Percentiles rank a stretch among this genome's conserved stretches.
phyloP scores from a whole-genome alignment of 73 alveolate species.

The Tetrahymena borealis region DNA sequence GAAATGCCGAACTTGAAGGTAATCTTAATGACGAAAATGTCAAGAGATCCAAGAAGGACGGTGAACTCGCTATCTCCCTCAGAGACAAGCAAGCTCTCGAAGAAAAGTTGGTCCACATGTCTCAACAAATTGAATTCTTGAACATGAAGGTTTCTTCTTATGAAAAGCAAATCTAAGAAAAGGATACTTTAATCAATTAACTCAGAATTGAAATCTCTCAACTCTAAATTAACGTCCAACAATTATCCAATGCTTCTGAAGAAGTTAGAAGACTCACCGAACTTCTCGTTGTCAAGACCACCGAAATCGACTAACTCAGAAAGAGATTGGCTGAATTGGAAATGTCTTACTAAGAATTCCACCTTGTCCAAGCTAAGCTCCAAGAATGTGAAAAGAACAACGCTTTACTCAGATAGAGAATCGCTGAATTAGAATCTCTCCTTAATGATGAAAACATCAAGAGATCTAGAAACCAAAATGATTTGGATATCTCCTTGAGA shows the following conservation, averaged over 20 bases:
- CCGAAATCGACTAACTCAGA: not conserved
- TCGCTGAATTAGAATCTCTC: not conserved
- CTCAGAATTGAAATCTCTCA: conserved; percentile 3
- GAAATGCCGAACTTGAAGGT: not conserved
- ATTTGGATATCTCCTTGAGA: not conserved
- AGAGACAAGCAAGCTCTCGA: conserved; percentile 2
- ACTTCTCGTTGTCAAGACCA: not conserved
- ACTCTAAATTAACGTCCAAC: not conserved
- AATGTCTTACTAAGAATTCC: not conserved
- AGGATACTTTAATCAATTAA: not conserved
- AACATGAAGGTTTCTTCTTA: not conserved
- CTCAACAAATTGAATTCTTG: not conserved
- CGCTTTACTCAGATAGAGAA: not conserved
- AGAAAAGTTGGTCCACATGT: not conserved
- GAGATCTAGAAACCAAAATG: not conserved
- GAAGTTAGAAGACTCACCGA: not conserved
- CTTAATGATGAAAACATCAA: not conserved
- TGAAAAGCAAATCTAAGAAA: not conserved
- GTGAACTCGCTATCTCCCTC: not conserved
- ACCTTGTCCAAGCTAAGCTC: not conserved
- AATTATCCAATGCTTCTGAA: not conserved
- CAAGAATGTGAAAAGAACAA: not conserved
- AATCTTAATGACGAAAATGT: not conserved
- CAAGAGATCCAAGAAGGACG: not conserved
- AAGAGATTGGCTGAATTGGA: not conserved